These are phyloP conservation scores for Alternaria burnsii DNA, from an alignment of 2,329 filamentous ascomycete genomes.

Conservation along the genomic window DNA sequence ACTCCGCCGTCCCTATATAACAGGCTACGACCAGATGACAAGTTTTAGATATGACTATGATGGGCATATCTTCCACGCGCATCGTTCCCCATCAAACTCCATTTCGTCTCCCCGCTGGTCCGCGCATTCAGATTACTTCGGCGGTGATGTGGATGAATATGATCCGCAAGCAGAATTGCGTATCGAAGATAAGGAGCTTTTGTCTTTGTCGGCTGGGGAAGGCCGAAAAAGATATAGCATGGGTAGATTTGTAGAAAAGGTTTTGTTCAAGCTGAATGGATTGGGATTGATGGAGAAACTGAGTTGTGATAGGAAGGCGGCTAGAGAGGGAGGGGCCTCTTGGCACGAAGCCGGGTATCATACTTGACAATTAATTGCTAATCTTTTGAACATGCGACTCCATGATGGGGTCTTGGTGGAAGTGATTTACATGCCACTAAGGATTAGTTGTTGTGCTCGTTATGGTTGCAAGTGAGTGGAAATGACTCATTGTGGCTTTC, in stretches of 20 bases:
- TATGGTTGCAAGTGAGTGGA: background rate
- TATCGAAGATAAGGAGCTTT: background rate
- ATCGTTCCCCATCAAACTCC: conserved; percentile 1
- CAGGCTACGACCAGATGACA: conserved; percentile 22
- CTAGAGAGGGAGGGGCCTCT: background rate
- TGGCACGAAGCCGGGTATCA: background rate
- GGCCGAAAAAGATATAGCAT: conserved; percentile 9
- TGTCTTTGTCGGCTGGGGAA: background rate
- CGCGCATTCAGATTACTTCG: conserved; percentile 18
- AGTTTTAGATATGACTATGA: conserved; percentile 28
- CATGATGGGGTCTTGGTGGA: background rate
- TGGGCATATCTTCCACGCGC: conserved; percentile 25
- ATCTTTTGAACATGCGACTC: background rate
- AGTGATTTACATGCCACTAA: background rate
- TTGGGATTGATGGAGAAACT: conserved; percentile 20
- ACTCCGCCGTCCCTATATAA: background rate
- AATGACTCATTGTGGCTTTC: conserved; percentile 5
- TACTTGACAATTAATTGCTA: background rate
- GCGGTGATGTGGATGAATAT: conserved; percentile 17
- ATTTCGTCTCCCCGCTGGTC: background rate
- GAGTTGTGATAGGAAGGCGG: background rate
- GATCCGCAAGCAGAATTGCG: background rate
- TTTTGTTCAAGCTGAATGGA: conserved; percentile 20
- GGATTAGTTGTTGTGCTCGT: background rate
- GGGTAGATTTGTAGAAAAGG: conserved; percentile 16